Percentiles rank a stretch among this genome's conserved stretches.
phyloP scores from a whole-genome alignment of 495 filamentous ascomycete genomes.

The Daldinia concentrica region DNA sequence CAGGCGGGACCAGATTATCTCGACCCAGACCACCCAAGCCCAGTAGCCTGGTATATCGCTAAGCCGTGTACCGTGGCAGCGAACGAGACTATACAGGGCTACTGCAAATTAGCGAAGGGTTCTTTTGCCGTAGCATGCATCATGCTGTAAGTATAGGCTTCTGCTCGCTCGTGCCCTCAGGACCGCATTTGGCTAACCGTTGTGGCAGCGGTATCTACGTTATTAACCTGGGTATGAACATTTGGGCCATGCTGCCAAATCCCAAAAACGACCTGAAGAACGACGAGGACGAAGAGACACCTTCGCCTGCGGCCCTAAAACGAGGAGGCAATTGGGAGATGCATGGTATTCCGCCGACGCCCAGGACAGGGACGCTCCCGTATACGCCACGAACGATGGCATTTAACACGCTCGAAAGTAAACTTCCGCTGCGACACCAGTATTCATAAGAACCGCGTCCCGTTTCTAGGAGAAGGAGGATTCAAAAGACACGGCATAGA shows the following conservation, averaged over 20 bases:
- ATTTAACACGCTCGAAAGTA: constrained; percentile 63
- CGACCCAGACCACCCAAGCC: constrained; percentile 73
- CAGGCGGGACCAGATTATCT: constrained; percentile 84
- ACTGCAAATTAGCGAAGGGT: constrained; percentile 80
- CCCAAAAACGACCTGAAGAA: constrained; percentile 51
- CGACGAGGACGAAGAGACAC: constrained; percentile 48
- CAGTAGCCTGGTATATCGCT: constrained; percentile 83
- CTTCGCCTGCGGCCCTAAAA: constrained; percentile 43
- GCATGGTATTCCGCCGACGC: constrained; percentile 50
- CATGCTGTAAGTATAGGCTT: constrained; percentile 68
- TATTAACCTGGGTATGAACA: constrained; percentile 62
- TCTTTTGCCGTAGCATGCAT: constrained; percentile 75
- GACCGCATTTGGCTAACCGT: not conserved
- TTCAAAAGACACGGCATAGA: constrained; percentile 13
- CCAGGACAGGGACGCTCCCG: constrained; percentile 46
- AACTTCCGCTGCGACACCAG: constrained; percentile 52
- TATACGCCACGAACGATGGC: constrained; percentile 65
- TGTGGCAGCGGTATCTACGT: constrained; percentile 61
- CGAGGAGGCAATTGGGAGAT: constrained; percentile 51
- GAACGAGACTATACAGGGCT: constrained; percentile 62
- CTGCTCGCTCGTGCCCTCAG: constrained; percentile 6
- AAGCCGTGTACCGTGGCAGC: constrained; percentile 75
- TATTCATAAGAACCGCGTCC: constrained; percentile 12
- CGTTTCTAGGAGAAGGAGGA: not conserved
- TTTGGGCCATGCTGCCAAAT: constrained; percentile 71